Conservation (phyloP, 345 rosid species). For the Syzygium jambos region DNA sequence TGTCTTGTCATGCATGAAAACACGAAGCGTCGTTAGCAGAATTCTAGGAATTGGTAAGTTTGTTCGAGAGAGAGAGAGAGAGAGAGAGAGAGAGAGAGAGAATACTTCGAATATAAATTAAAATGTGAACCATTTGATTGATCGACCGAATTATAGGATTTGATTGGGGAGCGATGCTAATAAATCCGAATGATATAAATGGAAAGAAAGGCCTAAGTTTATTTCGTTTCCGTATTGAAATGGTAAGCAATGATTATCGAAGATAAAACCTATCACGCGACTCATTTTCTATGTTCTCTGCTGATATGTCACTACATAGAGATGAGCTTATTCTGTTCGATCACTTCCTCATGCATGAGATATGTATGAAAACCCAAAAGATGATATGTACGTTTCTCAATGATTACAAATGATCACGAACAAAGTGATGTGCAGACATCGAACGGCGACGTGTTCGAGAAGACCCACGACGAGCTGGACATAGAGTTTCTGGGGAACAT, state of each 20-base stretch:
- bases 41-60: neutral
- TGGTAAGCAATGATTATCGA: neutral
- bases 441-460: slow-evolving; percentile 72
- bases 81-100: neutral
- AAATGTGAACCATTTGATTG: neutral
- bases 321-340: neutral
- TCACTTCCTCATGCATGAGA: neutral
- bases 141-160: neutral
- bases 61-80: neutral
- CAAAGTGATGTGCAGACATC: slow-evolving; percentile 40
- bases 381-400: too few species aligned
- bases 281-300: neutral
- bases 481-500: slow-evolving; percentile 87
- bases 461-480: slow-evolving; percentile 86
- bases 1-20: neutral
- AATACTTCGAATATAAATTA: neutral
- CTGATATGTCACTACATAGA: too few species aligned
- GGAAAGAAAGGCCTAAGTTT: neutral
- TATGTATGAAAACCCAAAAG: too few species aligned
- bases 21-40: neutral
- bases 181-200: neutral
- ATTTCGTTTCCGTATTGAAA: neutral
- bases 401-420: too few species aligned
- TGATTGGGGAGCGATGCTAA: neutral
- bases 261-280: neutral